Conservation (phyloP, 2,329 filamentous ascomycete genomes). For the Arthrocladium fulminans region DNA sequence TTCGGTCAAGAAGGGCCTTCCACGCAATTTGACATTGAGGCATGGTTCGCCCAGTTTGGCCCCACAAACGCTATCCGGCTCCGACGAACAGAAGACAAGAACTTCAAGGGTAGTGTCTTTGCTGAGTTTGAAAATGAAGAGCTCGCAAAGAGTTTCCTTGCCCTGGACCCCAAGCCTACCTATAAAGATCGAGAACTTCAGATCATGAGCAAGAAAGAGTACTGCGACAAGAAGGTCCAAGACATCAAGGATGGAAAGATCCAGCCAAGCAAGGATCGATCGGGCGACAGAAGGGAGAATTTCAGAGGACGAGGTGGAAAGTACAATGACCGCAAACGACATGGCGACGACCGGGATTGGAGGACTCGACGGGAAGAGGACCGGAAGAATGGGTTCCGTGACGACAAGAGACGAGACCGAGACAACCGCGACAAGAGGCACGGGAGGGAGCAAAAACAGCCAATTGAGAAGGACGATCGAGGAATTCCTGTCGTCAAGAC, state of each 20-base stretch:
- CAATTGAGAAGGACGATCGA: conserved; percentile 34
- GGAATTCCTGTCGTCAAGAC: conserved; percentile 37
- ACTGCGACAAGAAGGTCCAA: conserved; percentile 67
- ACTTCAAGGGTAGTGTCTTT: conserved; percentile 95
- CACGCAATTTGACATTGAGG: conserved; percentile 89
- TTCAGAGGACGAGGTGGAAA: conserved; percentile 20
- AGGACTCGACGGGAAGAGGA: conserved; percentile 37
- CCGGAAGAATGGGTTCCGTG: conserved; percentile 34
- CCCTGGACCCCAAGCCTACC: conserved; percentile 67
- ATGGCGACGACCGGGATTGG: conserved; percentile 31
- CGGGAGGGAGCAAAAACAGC: conserved; percentile 26
- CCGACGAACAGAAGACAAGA: conserved; percentile 60
- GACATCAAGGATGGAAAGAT: conserved; percentile 64
- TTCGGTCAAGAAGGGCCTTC: conserved; percentile 77
- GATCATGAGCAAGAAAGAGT: conserved; percentile 81
- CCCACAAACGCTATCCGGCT: conserved; percentile 75
- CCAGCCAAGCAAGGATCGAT: conserved; percentile 45
- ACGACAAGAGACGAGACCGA: conserved; percentile 23
- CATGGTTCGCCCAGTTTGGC: conserved; percentile 76
- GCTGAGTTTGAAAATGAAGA: conserved; percentile 82
- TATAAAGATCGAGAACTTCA: conserved; percentile 73
- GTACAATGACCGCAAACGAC: conserved; percentile 19
- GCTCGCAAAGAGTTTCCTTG: conserved; percentile 69
- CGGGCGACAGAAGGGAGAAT: conserved; percentile 35
- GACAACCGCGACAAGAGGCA: conserved; percentile 26